phyloP scores from a whole-genome alignment of 768 basidiomycete genomes.

The Lactarius evosmus region DNA sequence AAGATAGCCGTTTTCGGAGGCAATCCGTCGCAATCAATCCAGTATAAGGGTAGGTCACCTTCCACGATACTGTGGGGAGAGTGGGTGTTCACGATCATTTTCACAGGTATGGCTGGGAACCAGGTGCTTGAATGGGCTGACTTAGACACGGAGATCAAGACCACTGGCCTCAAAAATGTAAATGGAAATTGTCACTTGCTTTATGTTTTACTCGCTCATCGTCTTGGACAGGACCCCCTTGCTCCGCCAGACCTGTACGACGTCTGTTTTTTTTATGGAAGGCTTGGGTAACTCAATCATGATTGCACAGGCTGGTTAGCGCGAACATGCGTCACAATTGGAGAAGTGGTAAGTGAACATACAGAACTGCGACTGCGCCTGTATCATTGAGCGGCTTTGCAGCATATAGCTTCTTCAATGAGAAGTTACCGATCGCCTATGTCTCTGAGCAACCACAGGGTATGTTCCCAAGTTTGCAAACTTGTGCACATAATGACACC shows the following conservation, averaged over 20 bases:
- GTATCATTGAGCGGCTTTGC: background rate
- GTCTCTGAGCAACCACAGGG: constrained; percentile 35
- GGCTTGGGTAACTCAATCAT: background rate
- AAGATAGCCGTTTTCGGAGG: constrained; percentile 53
- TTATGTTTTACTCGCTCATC: background rate
- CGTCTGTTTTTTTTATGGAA: background rate
- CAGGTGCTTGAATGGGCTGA: background rate
- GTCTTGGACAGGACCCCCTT: constrained; percentile 33
- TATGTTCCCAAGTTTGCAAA: constrained; percentile 6
- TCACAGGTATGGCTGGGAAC: constrained; percentile 22
- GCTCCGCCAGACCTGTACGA: constrained; percentile 39
- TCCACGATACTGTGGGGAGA: too few relatives aligned
- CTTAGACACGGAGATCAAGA: constrained; percentile 18
- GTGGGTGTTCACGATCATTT: background rate
- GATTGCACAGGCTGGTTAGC: background rate
- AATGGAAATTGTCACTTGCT: constrained; percentile 3
- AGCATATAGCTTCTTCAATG: constrained; percentile 31
- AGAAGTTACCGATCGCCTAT: constrained; percentile 35
- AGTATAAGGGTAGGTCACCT: constrained; percentile 42
- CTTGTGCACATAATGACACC: background rate
- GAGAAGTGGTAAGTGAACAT: background rate
- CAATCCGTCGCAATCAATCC: constrained; percentile 42
- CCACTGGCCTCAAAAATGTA: constrained; percentile 34
- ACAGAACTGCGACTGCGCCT: background rate
- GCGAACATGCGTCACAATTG: constrained; percentile 9